These are phyloP conservation scores for Botryotinia calthae DNA, from an alignment of 2,329 filamentous ascomycete genomes.

Conservation along the genomic window DNA sequence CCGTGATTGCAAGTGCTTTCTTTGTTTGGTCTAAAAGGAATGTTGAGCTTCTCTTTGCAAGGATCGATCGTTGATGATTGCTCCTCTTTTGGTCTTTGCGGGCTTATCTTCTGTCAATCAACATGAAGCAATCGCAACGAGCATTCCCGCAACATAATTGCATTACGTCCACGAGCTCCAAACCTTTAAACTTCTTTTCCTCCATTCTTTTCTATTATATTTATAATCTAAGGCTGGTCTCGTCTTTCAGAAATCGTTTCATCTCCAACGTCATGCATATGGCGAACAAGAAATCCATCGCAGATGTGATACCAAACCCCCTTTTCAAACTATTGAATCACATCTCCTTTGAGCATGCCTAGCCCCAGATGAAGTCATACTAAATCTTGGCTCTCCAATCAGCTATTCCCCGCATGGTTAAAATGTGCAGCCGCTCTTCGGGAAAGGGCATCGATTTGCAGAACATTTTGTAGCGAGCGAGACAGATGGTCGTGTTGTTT, in stretches of 20 bases:
- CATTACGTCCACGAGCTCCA: not conserved
- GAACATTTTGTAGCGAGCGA: not conserved
- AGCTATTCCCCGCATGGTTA: not conserved
- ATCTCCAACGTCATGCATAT: not conserved
- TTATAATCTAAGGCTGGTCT: not conserved
- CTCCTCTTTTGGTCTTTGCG: not conserved
- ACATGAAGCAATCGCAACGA: not conserved
- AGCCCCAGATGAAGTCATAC: not conserved
- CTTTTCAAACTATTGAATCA: not conserved
- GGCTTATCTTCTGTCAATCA: not conserved
- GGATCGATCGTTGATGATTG: not conserved
- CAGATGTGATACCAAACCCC: not conserved
- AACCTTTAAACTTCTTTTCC: not conserved
- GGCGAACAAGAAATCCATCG: not conserved
- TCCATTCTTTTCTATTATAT: not conserved
- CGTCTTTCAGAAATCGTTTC: too few species aligned
- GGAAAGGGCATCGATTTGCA: not conserved
- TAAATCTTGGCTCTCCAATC: not conserved
- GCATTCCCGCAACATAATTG: not conserved
- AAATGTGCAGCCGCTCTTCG: not conserved
- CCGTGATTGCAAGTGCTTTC: constrained; percentile 6
- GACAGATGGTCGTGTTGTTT: not conserved
- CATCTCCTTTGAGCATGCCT: not conserved
- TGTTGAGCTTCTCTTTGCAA: not conserved
- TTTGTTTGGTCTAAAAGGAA: not conserved